Percentiles rank a stretch among this genome's conserved stretches.
phyloP scores from a whole-genome alignment of 2,329 filamentous ascomycete genomes.

The Helicocarpus griseus region DNA sequence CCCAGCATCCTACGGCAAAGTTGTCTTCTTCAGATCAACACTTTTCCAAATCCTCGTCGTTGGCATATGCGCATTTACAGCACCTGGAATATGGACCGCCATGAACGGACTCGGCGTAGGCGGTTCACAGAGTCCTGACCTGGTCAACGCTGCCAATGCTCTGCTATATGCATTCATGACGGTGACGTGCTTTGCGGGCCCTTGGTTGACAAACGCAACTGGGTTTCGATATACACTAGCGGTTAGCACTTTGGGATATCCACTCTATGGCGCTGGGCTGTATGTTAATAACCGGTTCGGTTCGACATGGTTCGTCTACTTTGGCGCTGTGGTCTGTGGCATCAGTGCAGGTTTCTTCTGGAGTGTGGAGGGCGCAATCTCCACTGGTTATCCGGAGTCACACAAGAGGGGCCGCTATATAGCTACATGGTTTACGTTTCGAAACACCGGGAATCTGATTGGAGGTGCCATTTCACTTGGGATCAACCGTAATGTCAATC shows the following conservation, averaged over 20 bases:
- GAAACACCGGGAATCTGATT: slow-evolving; percentile 36
- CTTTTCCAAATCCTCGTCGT: slow-evolving; percentile 65
- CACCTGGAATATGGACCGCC: slow-evolving; percentile 62
- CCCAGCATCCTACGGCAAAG: neutral
- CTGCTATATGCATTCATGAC: slow-evolving; percentile 57
- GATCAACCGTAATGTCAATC: slow-evolving; percentile 33
- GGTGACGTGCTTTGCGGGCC: slow-evolving; percentile 27
- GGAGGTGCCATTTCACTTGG: slow-evolving; percentile 43
- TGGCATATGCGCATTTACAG: slow-evolving; percentile 60
- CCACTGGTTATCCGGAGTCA: slow-evolving; percentile 61
- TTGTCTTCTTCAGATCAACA: slow-evolving; percentile 45
- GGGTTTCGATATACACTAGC: slow-evolving; percentile 63
- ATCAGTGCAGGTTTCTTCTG: slow-evolving; percentile 59
- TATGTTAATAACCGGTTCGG: slow-evolving; percentile 47
- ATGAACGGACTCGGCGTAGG: slow-evolving; percentile 67
- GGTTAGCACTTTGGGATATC: slow-evolving; percentile 63
- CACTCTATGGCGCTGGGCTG: slow-evolving; percentile 59
- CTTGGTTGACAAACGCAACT: slow-evolving; percentile 49
- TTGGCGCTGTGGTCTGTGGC: slow-evolving; percentile 62
- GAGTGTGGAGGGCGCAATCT: slow-evolving; percentile 66
- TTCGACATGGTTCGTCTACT: slow-evolving; percentile 51
- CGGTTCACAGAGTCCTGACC: slow-evolving; percentile 52
- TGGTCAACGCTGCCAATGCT: slow-evolving; percentile 62
- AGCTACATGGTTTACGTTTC: slow-evolving; percentile 31
- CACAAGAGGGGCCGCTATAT: slow-evolving; percentile 56